Percentiles rank a stretch among this genome's conserved stretches.
Conservation (phyloP, 805 yeast genomes). For the Cyberlindnera xylosilytica region DNA sequence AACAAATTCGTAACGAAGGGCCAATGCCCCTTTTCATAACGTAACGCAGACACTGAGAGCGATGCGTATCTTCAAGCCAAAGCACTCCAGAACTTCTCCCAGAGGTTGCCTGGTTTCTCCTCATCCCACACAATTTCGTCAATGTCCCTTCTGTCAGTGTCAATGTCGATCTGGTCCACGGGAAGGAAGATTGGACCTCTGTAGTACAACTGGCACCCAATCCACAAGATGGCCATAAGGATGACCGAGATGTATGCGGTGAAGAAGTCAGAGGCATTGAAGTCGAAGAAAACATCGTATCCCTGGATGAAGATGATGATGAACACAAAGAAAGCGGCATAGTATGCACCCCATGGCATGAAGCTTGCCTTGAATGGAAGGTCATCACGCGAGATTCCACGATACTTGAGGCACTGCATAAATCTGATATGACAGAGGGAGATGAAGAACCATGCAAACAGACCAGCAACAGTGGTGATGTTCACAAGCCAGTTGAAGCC, state of each 20-base stretch:
- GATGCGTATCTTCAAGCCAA: slow-evolving; percentile 11
- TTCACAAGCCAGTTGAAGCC: slow-evolving; percentile 73
- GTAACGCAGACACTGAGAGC: no score
- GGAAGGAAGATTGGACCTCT: slow-evolving; percentile 41
- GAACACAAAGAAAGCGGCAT: slow-evolving; percentile 51
- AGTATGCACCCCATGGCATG: slow-evolving; percentile 69
- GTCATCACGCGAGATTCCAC: slow-evolving; percentile 64
- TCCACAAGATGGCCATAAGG: slow-evolving; percentile 54
- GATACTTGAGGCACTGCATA: slow-evolving; percentile 58
- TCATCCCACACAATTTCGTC: slow-evolving; percentile 53
- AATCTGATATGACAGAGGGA: slow-evolving; percentile 69
- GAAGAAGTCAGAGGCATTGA: slow-evolving; percentile 58
- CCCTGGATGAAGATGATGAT: slow-evolving; percentile 72
- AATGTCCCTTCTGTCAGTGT: slow-evolving; percentile 28
- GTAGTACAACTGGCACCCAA: slow-evolving; percentile 51
- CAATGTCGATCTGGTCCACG: slow-evolving; percentile 26
- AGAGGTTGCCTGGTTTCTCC: slow-evolving; percentile 43
- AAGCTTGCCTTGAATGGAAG: slow-evolving; percentile 70
- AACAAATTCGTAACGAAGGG: no score
- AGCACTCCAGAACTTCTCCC: slow-evolving; percentile 54
- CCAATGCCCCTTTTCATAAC: no score
- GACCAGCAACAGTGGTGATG: slow-evolving; percentile 72
- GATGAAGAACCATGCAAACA: slow-evolving; percentile 70
- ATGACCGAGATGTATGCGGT: slow-evolving; percentile 74
- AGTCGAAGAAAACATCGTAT: slow-evolving; percentile 55